Base-by-base conservation (phyloP, 2,329 filamentous ascomycete species). In the Colletotrichum sp. region DNA sequence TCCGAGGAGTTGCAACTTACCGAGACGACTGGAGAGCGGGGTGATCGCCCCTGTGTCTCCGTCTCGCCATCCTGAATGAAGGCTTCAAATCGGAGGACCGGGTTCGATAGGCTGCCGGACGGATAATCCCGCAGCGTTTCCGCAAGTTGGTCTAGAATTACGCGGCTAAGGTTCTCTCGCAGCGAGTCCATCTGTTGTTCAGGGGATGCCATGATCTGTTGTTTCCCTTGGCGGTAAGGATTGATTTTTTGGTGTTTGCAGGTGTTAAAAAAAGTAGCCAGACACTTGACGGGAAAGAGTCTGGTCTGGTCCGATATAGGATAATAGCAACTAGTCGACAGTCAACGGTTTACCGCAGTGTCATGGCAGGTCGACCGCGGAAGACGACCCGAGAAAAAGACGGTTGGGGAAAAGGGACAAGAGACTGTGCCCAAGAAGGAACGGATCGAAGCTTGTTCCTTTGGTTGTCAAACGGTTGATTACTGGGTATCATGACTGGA, bases 41-140 rank as follows among this genome's bases (percentile, higher is more conserved):
- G 73, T 69, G 70, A 65, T 67, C 71, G 69, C 57, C 72, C 72
- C 72, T 65, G 76, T 26, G 60, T 39, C 44, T 66, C 68, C 13
- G 72, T 70, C 52, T 77, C 70, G 39, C 77, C 77, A 30, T 78
- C 77, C 59, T 78, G 77, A 30, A 78, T 77, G 36, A 78, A 78
- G 18, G 77, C 77, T 55, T 78, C 77, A 28, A 78, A 77, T 44
- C 77, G 75, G 18, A 78, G 67, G 24, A 78, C 77, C 6, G 77
- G 77, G 60, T 78, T 78, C 34, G 68, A 44, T n/a, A 78, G 71
- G 63, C 66, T 77, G 13, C 74, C 75, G 32, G 77, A 71, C 13
- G 75, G 71, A 77, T 77, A 78, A 71, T 78, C 75, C 67, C 72
- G 67, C 57, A 77, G 32, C 5, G 77, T 74, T 68, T 77, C 76